Base-by-base conservation (phyloP, 768 basidiomycete species). In the Rickenella mellea region DNA sequence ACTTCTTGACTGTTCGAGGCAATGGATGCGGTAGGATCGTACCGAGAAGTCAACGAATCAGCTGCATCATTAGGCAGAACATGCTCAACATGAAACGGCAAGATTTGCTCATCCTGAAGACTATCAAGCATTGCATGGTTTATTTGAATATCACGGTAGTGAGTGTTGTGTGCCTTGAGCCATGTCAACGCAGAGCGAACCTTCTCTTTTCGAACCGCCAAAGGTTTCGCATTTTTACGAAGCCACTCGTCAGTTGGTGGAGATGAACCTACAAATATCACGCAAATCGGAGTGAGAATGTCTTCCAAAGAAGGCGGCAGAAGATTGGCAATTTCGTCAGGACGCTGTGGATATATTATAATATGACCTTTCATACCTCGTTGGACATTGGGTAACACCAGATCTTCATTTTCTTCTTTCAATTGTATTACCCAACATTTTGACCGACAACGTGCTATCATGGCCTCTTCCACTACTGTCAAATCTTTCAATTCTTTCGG, bases 311-410 rank as follows among this genome's bases (percentile, higher is more conserved):
- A 33, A 0, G 63, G 68, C 0, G 68, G 70, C 2, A 72, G 43
- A 0, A 65, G 9, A 0, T 26, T 24, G 0, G 56, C 54, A 5
- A 69, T 39, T 1, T 37, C 33, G 1, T 54, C 51, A 2, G 63
- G 59, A 5, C 48, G 31, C 41, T 70, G 67, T 3, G 66, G 68
- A 51, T 62, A 66, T 1, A 68, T 55, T 17, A 72, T 65, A 6
- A 66, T 51, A 48, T 70, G 59, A 0, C 70, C 70, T 40, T 51
- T 51, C 7, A 68, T 12, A 0, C 58, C 67, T 3, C 60, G 39
- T 41, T 71, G 66, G 11, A 12, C 40, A 12, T 17, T 39, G 19
- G 43, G 41, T 11, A n/a, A 40, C 39, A 20, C n/a, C 30, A n/a
- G 6, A 5, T 37, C 27, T 5, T 44, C 26, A 17, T 44, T 40